phyloP scores from a whole-genome alignment of 768 basidiomycete genomes.

The Candolleomyces eurysporus region DNA sequence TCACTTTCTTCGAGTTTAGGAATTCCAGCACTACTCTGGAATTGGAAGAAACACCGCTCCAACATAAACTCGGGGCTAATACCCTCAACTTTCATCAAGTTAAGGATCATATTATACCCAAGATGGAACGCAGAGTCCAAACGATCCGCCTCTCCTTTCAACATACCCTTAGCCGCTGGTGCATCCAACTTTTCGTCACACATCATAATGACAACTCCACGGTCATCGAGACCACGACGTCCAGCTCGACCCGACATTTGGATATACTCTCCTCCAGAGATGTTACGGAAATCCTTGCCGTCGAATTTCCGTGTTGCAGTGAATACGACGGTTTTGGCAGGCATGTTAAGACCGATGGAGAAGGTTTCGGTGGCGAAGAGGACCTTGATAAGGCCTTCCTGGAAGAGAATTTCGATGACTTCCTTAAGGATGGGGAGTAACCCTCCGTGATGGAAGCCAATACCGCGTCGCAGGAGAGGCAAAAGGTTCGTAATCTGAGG shows the following conservation, averaged over 20 bases:
- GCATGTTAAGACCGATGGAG: slow-evolving; percentile 98
- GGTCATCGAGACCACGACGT: slow-evolving; percentile 92
- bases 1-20: slow-evolving; percentile 81
- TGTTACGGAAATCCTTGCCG: slow-evolving; percentile 88
- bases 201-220: slow-evolving; percentile 99
- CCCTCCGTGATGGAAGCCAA: slow-evolving; percentile 98
- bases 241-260: slow-evolving; percentile 99
- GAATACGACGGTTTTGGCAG: slow-evolving; percentile 99
- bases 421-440: slow-evolving; percentile 97
- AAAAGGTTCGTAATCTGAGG: slow-evolving; percentile 93
- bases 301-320: slow-evolving; percentile 95
- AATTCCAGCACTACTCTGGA: slow-evolving; percentile 92
- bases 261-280: slow-evolving; percentile 96
- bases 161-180: slow-evolving; percentile 88
- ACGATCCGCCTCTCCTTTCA: slow-evolving; percentile 96
- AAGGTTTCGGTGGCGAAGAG: slow-evolving; percentile 99
- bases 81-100: slow-evolving; percentile 97
- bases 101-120: slow-evolving; percentile 99
- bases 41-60: slow-evolving; percentile 96
- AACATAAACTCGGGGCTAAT: slow-evolving; percentile 99
- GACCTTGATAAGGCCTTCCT: slow-evolving; percentile 96
- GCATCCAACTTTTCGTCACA: slow-evolving; percentile 98
- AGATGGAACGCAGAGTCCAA: slow-evolving; percentile 98
- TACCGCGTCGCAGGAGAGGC: slow-evolving; percentile 90
- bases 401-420: slow-evolving; percentile 98